Evolutionary conservation across 1,139 yeast species (phyloP).

Genomic region (Blastobotrys indianensis): DNA sequence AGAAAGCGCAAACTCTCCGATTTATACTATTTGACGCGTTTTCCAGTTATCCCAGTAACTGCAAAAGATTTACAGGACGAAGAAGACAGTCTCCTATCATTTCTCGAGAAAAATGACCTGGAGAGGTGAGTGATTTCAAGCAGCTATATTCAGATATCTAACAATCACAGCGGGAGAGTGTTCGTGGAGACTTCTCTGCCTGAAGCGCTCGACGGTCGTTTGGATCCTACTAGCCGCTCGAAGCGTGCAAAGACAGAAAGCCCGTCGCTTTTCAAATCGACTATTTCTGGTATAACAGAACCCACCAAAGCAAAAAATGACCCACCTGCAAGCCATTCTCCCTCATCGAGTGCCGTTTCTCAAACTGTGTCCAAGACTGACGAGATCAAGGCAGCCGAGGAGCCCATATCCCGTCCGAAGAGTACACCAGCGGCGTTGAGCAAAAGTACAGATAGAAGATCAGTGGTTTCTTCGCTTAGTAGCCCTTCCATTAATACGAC

Average conservation of each 20-base stretch:
- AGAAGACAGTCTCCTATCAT: constrained; percentile 39
- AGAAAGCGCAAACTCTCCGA: constrained; percentile 52
- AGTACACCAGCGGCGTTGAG: constrained; percentile 5
- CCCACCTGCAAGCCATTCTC: too few relatives aligned
- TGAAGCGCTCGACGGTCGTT: not conserved
- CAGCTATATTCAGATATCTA: constrained; percentile 1
- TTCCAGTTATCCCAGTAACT: constrained; percentile 40
- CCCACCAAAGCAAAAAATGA: too few relatives aligned
- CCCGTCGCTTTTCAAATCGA: constrained; percentile 11
- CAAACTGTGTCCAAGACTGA: not conserved
- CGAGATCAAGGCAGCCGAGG: not conserved
- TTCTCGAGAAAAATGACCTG: constrained; percentile 42
- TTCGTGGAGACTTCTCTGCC: constrained; percentile 31
- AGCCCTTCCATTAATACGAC: too few relatives aligned
- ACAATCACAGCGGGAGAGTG: constrained; percentile 21
- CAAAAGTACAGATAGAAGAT: too few relatives aligned
- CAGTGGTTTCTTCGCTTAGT: too few relatives aligned
- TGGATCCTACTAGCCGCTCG: not conserved
- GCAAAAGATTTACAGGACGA: constrained; percentile 33
- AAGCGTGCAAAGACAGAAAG: constrained; percentile 16
- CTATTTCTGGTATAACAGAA: not conserved
- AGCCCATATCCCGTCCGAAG: constrained; percentile 6
- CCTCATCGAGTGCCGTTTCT: too few relatives aligned
- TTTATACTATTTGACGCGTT: constrained; percentile 47
- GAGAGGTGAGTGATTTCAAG: constrained; percentile 31